Base-by-base conservation (phyloP, 2,329 filamentous ascomycete genomes). In the Alternaria sp. region DNA sequence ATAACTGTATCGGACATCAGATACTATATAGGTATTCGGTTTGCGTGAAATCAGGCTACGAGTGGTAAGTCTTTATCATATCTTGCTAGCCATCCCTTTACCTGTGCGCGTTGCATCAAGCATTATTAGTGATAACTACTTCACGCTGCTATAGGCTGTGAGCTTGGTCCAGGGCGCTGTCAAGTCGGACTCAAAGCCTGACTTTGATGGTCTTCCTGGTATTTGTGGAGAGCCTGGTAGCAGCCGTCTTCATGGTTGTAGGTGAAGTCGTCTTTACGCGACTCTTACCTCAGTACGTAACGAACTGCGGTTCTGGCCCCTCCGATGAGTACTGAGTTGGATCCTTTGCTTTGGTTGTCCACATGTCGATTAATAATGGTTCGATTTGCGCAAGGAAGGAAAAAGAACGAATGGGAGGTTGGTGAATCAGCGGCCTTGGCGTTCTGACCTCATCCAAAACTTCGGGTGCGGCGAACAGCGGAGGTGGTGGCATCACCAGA, bases 381-480 rank as follows among this genome's bases (percentile, higher is more conserved):
- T 30, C 7, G 18, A 22, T 48, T 38, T 11, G 27, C n/a, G 4
- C 27, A 14, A 27, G 18, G 16, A 28, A 43, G 27, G 56, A 55
- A 32, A n/a, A 30, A 32, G 11, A 45, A 50, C 41, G 34, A 18
- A 59, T 60, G 44, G 40, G 53, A 48, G 25, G 48, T 53, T 63
- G 27, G 66, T 62, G 62, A 67, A 52, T 52, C 54, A 54, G 46
- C 57, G 40, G 63, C 34, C 70, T 73, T 71, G 69, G 70, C 70
- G 54, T 44, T 59, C 60, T 73, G 67, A 75, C 69, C 71, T 75
- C 70, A 74, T 73, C 66, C 63, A 66, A 68, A 69, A 55, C 54
- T 63, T 63, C 62, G 62, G 62, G 65, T 68, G 65, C 68, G 70
- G 66, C 64, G 63, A 67, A 70, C 55, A 54, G 58, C 62, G 64